A percentile compares a stretch with the other conserved stretches of the same genome.
phyloP scores from a whole-genome alignment of 1,284 basidiomycete genomes.

The Ustilago xerochloae region DNA sequence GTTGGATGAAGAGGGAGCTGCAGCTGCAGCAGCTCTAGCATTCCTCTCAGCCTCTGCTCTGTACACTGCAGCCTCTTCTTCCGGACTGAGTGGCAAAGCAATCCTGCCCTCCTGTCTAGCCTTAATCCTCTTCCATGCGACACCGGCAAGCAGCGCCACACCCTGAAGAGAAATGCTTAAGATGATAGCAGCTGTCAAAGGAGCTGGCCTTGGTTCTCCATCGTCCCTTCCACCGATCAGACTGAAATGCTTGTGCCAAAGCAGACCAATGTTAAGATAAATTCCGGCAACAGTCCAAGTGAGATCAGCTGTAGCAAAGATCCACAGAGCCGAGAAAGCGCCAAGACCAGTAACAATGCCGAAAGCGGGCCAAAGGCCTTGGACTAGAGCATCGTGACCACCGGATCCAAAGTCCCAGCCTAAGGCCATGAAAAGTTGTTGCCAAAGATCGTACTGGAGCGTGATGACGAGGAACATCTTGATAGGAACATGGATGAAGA shows the following conservation, averaged over 20 bases:
- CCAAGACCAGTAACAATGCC: conserved; percentile 50
- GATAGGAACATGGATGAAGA: conserved; percentile 72
- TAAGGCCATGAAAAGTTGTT: conserved; percentile 71
- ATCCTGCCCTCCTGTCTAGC: conserved; percentile 51
- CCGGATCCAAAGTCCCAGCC: conserved; percentile 68
- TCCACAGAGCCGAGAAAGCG: conserved; percentile 56
- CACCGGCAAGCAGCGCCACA: conserved; percentile 47
- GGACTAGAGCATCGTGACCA: conserved; percentile 28
- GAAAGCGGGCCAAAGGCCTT: conserved; percentile 58
- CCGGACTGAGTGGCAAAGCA: conserved; percentile 43
- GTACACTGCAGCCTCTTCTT: conserved; percentile 48
- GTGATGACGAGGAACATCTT: conserved; percentile 71
- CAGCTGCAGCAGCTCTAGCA: conserved; percentile 18
- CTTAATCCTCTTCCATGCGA: conserved; percentile 55
- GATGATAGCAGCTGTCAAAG: conserved; percentile 54
- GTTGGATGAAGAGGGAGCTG: neutral
- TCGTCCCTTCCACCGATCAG: conserved; percentile 37
- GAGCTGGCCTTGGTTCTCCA: conserved; percentile 47
- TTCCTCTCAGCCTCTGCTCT: conserved; percentile 37
- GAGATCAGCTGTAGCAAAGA: conserved; percentile 58
- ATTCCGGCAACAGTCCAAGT: conserved; percentile 57
- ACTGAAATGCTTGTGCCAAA: conserved; percentile 53
- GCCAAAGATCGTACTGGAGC: conserved; percentile 70
- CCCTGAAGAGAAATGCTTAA: conserved; percentile 49
- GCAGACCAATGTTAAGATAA: conserved; percentile 54